A percentile compares a stretch with the other conserved stretches of the same genome.
Evolutionary conservation across 257 asterid species (phyloP).

Genomic region (Phtheirospermum japonicum): DNA sequence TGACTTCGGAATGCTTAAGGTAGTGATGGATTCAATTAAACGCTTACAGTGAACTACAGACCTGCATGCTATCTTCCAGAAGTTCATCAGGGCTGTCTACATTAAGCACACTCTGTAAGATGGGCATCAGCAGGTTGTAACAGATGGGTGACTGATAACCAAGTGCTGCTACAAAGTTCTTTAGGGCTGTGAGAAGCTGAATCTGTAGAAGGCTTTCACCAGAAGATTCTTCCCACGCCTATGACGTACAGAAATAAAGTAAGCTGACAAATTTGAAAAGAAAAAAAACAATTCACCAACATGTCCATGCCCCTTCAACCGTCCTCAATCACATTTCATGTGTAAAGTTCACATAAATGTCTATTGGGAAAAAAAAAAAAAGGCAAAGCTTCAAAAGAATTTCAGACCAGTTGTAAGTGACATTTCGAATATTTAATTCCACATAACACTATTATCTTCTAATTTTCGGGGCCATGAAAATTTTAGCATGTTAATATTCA

Average conservation of each 20-base stretch:
- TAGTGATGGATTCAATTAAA: background rate
- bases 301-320: slow-evolving; percentile 1
- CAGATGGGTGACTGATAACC: slow-evolving; percentile 82
- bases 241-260: slow-evolving; percentile 20
- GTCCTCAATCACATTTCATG: slow-evolving; percentile 13
- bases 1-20: slow-evolving; percentile 17
- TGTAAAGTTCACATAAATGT: background rate
- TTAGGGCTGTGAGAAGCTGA: slow-evolving; percentile 92
- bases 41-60: slow-evolving; percentile 31
- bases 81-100: slow-evolving; percentile 92
- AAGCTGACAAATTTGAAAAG: slow-evolving; percentile 16
- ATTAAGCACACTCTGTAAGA: slow-evolving; percentile 61
- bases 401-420: slow-evolving; percentile 10
- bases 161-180: slow-evolving; percentile 84
- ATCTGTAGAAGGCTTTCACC: slow-evolving; percentile 98
- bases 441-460: background rate
- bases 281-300: slow-evolving; percentile 11
- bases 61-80: slow-evolving; percentile 96
- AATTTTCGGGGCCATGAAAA: slow-evolving; percentile 12
- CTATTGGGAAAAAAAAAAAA: background rate
- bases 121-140: slow-evolving; percentile 79
- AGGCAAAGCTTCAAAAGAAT: background rate
- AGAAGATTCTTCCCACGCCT: slow-evolving; percentile 98
- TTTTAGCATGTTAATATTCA: background rate
- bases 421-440: slow-evolving; percentile 1